Evolutionary conservation across 2,329 filamentous ascomycete species (phyloP), one percentile per base, ranked within the genome.

Genomic region (Parasarocladium wereldwijsianum): DNA sequence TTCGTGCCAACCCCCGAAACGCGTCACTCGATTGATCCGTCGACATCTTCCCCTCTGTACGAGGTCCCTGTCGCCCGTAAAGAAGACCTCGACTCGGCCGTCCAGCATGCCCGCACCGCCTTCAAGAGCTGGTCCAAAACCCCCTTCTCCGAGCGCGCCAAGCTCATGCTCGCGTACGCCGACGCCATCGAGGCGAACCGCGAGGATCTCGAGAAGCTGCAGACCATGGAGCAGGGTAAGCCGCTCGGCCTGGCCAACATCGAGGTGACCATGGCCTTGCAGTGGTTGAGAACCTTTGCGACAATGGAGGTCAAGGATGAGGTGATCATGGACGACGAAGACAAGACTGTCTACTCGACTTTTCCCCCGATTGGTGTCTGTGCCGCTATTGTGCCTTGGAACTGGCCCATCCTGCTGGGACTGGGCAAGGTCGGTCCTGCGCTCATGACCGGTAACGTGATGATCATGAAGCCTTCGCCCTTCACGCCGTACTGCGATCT

Each of bases 401-500:
- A 69, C 38, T 66, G 45, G 32, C 50, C 50, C 0, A 45, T 75
- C n/a, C 42, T 61, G 15, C 47, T 72, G 2, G 57, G 55, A 5
- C 43, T 59, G 7, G 56, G 58, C 29, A 77, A 77, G 46, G 52
- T 76, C 15, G 61, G 58, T 1, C 64, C 69, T 0, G 65, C 66
- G 2, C 43, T 77, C 1, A 38, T 74, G 24, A 67, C 70, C 0
- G 68, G 69, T 9, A 70, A 70, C 37, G 47, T 51, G 9, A 47
- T 72, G 23, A 67, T 73, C 29, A 45, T 70, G 36, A 72, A 72
- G 47, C 65, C 66, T 3, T 70, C 65, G 30, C 64, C 64, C 0
- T 71, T 64, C 44, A 70, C 69, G 0, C 68, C 69, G 0, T 74
- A 73, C 47, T 60, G 57, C 3, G 52, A 54, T 4, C 52, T 79